A percentile compares a stretch with the other conserved stretches of the same genome.
phyloP scores from a whole-genome alignment of 2,329 filamentous ascomycete genomes.

The Colletotrichum shisoi region DNA sequence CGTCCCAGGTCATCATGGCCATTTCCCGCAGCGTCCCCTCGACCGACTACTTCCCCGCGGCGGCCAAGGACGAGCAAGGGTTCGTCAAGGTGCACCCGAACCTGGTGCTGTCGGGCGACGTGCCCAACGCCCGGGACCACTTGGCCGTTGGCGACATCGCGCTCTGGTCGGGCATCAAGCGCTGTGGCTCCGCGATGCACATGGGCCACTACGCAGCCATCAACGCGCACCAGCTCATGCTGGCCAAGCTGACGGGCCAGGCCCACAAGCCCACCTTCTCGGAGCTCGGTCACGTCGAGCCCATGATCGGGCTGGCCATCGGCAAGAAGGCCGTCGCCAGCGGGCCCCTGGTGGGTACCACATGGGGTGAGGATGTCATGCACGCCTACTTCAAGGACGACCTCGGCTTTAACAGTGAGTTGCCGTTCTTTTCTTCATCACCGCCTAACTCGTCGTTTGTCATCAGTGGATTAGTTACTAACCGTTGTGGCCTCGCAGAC shows the following conservation, averaged over 20 bases:
- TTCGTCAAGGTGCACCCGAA: conserved; percentile 69
- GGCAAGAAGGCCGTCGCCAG: conserved; percentile 74
- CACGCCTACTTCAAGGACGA: conserved; percentile 72
- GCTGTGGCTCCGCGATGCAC: conserved; percentile 78
- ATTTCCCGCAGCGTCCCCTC: conserved; percentile 70
- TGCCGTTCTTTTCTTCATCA: not conserved
- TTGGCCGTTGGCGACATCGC: conserved; percentile 75
- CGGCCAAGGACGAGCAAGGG: conserved; percentile 68
- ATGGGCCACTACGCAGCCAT: conserved; percentile 71
- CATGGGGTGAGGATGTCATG: conserved; percentile 69
- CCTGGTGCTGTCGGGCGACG: conserved; percentile 61
- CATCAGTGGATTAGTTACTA: conserved; percentile 24
- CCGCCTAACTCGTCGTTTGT: not conserved
- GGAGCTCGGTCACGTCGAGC: conserved; percentile 62
- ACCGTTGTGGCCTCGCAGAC: conserved; percentile 51
- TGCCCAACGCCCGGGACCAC: conserved; percentile 67
- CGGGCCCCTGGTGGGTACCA: conserved; percentile 63
- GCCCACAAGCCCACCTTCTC: conserved; percentile 55
- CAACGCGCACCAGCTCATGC: conserved; percentile 72
- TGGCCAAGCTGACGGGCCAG: conserved; percentile 50
- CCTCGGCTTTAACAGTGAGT: conserved; percentile 69
- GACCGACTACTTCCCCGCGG: conserved; percentile 67
- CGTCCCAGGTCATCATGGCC: conserved; percentile 74
- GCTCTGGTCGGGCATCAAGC: conserved; percentile 80
- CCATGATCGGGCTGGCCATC: conserved; percentile 75